These are phyloP conservation scores for Lumnitzera racemosa DNA, from an alignment of 345 rosid genomes.

Conservation along the genomic window DNA sequence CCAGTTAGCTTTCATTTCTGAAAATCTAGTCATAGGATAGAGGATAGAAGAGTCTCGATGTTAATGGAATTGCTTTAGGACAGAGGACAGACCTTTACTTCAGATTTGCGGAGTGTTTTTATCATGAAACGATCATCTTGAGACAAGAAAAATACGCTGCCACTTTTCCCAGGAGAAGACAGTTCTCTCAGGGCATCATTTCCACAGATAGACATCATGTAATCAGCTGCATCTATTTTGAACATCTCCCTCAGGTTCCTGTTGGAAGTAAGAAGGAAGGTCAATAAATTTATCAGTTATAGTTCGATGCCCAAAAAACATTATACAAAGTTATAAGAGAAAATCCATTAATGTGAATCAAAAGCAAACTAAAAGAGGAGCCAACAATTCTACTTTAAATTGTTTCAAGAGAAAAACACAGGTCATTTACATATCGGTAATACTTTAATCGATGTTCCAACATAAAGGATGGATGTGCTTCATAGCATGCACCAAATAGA, in stretches of 20 bases:
- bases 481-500: too few species aligned
- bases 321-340: too few species aligned
- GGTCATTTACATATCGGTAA: too few species aligned
- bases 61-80: background rate
- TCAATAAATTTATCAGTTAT: background rate
- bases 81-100: conserved; percentile 74
- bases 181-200: conserved; percentile 95
- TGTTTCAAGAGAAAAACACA: too few species aligned
- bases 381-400: too few species aligned
- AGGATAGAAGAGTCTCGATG: too few species aligned
- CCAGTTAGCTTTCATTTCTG: too few species aligned
- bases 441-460: too few species aligned
- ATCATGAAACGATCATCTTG: conserved; percentile 99
- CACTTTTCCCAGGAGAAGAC: conserved; percentile 98
- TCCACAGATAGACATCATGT: conserved; percentile 98
- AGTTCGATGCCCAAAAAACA: background rate
- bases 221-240: conserved; percentile 98
- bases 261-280: conserved; percentile 14
- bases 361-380: background rate
- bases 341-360: background rate
- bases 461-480: too few species aligned
- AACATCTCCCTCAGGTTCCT: conserved; percentile 98
- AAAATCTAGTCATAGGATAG: too few species aligned
- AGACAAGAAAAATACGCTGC: conserved; percentile 90
- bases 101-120: conserved; percentile 92